Evolutionary conservation across 352 stramenopile species (phyloP).

Genomic region (Pythium grandisporangium): DNA sequence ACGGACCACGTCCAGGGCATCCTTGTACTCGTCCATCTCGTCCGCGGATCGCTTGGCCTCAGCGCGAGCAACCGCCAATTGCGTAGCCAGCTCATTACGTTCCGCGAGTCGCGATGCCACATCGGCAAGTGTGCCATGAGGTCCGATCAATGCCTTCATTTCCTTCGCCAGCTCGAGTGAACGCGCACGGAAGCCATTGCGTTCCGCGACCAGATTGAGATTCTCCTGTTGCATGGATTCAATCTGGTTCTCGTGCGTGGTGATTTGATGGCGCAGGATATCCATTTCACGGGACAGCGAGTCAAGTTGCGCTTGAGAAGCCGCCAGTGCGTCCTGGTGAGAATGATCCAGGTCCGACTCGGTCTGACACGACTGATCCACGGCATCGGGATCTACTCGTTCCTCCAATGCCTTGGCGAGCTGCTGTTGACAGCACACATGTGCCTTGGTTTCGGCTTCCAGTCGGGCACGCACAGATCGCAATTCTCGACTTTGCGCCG

Average conservation of each 20-base stretch:
- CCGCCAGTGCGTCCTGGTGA: conserved; percentile 21
- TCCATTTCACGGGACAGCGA: conserved; percentile 15
- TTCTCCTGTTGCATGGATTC: conserved; percentile 17
- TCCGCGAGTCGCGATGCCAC: conserved; percentile 50
- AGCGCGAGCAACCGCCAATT: conserved; percentile 42
- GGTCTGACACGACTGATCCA: conserved; percentile 34
- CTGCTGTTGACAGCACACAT: conserved; percentile 31
- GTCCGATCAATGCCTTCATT: conserved; percentile 39
- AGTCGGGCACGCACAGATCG: conserved; percentile 30
- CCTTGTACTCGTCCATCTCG: conserved; percentile 53
- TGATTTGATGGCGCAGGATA: conserved; percentile 32
- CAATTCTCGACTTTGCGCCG: conserved; percentile 34
- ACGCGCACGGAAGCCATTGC: conserved; percentile 51
- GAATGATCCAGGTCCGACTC: conserved; percentile 23
- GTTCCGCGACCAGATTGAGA: conserved; percentile 22
- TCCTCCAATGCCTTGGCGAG: conserved; percentile 17
- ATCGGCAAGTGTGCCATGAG: conserved; percentile 38
- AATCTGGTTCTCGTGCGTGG: conserved; percentile 16
- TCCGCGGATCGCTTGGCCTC: conserved; percentile 41
- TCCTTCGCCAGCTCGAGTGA: conserved; percentile 43
- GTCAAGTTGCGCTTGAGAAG: conserved; percentile 6
- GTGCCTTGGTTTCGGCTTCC: conserved; percentile 34
- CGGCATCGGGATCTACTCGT: conserved; percentile 10
- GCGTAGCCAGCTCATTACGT: conserved; percentile 32
- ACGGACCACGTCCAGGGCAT: conserved; percentile 31